phyloP scores from a whole-genome alignment of 2,329 filamentous ascomycete species.

The Penicillium brevicompactum region DNA sequence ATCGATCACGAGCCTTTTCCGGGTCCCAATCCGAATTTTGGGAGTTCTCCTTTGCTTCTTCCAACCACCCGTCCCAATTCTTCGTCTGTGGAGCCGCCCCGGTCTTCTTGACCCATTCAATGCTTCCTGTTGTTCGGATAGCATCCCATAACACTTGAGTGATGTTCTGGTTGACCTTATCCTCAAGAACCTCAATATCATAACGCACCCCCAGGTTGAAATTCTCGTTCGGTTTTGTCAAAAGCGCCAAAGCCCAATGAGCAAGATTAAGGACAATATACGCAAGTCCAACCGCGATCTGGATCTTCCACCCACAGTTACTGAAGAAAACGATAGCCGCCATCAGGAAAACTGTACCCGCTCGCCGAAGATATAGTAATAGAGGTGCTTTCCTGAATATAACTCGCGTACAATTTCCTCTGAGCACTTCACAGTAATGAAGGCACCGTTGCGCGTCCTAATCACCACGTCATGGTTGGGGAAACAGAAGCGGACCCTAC shows the following conservation, averaged over 20 bases:
- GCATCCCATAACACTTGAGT: conserved; percentile 63
- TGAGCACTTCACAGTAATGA: conserved; percentile 59
- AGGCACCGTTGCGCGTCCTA: conserved; percentile 61
- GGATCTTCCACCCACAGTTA: conserved; percentile 63
- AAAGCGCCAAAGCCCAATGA: conserved; percentile 60
- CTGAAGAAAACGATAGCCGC: conserved; percentile 62
- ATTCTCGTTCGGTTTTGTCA: conserved; percentile 49
- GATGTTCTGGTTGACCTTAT: conserved; percentile 48
- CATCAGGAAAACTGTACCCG: conserved; percentile 63
- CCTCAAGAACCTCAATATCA: conserved; percentile 45
- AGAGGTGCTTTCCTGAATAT: conserved; percentile 63
- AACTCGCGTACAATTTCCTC: conserved; percentile 65
- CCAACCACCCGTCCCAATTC: conserved; percentile 59
- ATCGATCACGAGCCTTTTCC: conserved; percentile 2
- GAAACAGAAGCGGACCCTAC: no score
- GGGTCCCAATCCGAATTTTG: conserved; percentile 4
- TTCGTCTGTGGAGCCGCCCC: conserved; percentile 56
- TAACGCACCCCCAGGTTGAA: conserved; percentile 60
- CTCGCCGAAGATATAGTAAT: conserved; percentile 55
- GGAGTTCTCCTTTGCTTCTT: conserved; percentile 21
- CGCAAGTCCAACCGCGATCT: conserved; percentile 59
- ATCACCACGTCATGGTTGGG: no score
- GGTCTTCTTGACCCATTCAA: conserved; percentile 56
- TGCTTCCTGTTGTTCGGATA: conserved; percentile 56
- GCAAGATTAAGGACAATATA: conserved; percentile 63